phyloP scores from a whole-genome alignment of 495 filamentous ascomycete species.

The Penicilliopsis zonata region DNA sequence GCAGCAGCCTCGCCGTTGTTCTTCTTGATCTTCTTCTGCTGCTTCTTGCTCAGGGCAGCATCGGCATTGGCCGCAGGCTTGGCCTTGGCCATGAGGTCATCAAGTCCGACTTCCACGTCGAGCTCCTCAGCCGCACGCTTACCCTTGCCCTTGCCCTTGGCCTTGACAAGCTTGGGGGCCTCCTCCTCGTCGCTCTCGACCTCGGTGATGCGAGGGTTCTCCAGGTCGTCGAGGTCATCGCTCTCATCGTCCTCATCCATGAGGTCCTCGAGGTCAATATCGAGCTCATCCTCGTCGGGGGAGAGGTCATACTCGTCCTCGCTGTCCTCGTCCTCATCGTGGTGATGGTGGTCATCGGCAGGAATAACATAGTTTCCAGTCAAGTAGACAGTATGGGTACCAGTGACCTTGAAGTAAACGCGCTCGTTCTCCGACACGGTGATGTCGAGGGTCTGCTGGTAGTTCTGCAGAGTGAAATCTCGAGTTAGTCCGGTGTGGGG shows the following conservation, averaged over 20 bases:
- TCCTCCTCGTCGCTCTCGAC: constrained; percentile 73
- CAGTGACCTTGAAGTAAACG: constrained; percentile 82
- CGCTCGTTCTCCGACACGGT: constrained; percentile 74
- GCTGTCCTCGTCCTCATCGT: constrained; percentile 53
- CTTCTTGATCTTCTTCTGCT: constrained; percentile 97
- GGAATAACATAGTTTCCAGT: constrained; percentile 88
- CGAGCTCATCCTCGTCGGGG: constrained; percentile 58
- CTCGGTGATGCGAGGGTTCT: constrained; percentile 73
- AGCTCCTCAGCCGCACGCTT: constrained; percentile 64
- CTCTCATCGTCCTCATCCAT: constrained; percentile 61
- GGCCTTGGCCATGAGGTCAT: constrained; percentile 65
- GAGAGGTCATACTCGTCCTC: constrained; percentile 74
- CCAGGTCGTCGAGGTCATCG: constrained; percentile 73
- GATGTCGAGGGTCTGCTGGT: constrained; percentile 91
- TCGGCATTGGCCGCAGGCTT: constrained; percentile 46
- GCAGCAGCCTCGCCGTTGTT: constrained; percentile 77
- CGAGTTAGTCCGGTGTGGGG: too few species aligned
- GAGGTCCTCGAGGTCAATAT: constrained; percentile 33
- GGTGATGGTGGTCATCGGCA: constrained; percentile 37
- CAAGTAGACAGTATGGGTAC: constrained; percentile 80
- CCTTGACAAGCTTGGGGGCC: constrained; percentile 65
- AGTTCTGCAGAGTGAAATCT: constrained; percentile 47
- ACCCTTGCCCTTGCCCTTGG: constrained; percentile 67
- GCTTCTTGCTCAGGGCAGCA: constrained; percentile 76
- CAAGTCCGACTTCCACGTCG: constrained; percentile 48